phyloP scores from a whole-genome alignment of 495 filamentous ascomycete species.

The Podospora pseudocomata region DNA sequence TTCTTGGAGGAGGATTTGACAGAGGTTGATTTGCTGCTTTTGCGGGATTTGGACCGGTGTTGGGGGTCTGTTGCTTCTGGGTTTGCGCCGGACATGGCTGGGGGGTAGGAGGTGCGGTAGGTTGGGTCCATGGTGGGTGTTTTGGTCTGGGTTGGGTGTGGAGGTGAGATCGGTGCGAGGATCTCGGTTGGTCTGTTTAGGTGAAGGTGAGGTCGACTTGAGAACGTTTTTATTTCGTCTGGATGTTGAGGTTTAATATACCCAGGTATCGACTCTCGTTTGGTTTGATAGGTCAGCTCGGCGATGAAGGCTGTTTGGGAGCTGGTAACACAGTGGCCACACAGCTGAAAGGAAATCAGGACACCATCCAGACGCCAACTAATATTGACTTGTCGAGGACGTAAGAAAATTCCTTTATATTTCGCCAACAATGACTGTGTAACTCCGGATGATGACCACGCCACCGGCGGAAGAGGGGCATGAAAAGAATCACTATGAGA shows the following conservation, averaged over 20 bases:
- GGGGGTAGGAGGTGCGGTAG: neutral
- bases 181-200: too few species aligned
- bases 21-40: neutral
- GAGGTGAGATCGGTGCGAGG: too few species aligned
- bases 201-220: too few species aligned
- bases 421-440: too few species aligned
- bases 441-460: too few species aligned
- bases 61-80: neutral
- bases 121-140: neutral
- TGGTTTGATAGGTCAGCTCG: neutral
- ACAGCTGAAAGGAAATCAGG: neutral
- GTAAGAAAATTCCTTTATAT: too few species aligned
- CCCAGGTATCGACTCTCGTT: neutral
- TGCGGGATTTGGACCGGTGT: neutral
- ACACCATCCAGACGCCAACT: neutral
- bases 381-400: neutral
- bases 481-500: too few species aligned
- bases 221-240: neutral
- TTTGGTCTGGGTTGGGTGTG: too few species aligned
- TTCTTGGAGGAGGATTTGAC: slow-evolving; percentile 1
- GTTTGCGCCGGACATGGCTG: neutral
- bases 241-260: neutral
- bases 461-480: too few species aligned
- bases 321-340: neutral
- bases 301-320: neutral